Conservation (phyloP, 1,284 basidiomycete genomes). For the Cutaneotrichosporon sp. region DNA sequence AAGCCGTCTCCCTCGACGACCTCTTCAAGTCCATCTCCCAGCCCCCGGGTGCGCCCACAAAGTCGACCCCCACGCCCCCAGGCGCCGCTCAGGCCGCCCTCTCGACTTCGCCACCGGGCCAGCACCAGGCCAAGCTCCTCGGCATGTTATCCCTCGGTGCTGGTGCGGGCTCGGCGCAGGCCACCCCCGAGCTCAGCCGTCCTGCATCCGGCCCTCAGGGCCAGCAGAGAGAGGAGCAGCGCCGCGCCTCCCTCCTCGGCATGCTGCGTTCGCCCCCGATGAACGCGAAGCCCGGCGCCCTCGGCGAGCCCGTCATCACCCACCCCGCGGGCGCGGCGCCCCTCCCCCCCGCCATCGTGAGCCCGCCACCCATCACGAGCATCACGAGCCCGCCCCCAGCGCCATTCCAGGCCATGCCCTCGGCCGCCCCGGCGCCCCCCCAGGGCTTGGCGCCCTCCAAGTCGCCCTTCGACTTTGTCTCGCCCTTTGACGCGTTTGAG, state of each 20-base stretch:
- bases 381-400: neutral
- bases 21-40: constrained; percentile 41
- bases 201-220: constrained; percentile 13
- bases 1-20: constrained; percentile 38
- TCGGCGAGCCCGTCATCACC: constrained; percentile 20
- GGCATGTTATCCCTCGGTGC: constrained; percentile 20
- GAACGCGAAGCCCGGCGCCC: neutral
- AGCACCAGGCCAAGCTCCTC: constrained; percentile 27
- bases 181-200: constrained; percentile 13
- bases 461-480: constrained; percentile 48
- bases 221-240: constrained; percentile 9
- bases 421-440: neutral
- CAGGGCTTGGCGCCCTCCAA: constrained; percentile 15
- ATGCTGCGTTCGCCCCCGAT: constrained; percentile 10
- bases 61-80: constrained; percentile 4
- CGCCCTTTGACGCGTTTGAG: constrained; percentile 48
- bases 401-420: neutral
- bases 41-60: neutral
- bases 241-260: constrained; percentile 19
- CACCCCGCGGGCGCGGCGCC: constrained; percentile 9
- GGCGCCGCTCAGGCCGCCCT: neutral
- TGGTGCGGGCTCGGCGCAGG: constrained; percentile 4
- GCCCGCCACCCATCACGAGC: neutral
- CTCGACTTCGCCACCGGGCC: constrained; percentile 3
- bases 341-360: neutral